Percentiles rank a stretch among this genome's conserved stretches.
Evolutionary conservation across 1,284 basidiomycete species (phyloP).

Genomic region (Ceratobasidium sp.): DNA sequence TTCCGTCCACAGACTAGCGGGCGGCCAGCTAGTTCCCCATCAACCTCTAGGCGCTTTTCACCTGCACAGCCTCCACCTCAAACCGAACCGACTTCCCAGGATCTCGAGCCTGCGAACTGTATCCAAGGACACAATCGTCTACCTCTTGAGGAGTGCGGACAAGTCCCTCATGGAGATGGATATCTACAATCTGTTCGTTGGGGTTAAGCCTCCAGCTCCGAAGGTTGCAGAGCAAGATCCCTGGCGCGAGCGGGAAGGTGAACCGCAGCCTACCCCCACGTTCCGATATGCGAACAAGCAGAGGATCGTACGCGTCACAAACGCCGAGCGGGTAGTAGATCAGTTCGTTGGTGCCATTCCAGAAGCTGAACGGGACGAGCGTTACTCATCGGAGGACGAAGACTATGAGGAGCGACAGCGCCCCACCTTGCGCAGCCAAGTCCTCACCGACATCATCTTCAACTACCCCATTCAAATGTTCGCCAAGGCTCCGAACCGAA

Average conservation of each 20-base stretch:
- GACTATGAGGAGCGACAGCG: not conserved
- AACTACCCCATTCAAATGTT: constrained; percentile 24
- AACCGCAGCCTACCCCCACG: not conserved
- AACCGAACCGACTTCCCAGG: not conserved
- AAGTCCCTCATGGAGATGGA: not conserved
- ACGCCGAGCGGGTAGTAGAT: not conserved
- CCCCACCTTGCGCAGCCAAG: not conserved
- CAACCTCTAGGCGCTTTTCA: constrained; percentile 9
- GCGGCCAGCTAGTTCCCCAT: not conserved
- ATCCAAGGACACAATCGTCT: not conserved
- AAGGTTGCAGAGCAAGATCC: not conserved
- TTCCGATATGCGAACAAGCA: not conserved
- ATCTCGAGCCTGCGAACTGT: not conserved
- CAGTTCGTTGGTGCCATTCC: not conserved
- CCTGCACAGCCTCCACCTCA: not conserved
- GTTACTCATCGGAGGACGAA: constrained; percentile 12
- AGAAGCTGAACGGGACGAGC: not conserved
- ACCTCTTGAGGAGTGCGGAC: not conserved
- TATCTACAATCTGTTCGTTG: not conserved
- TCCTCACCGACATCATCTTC: not conserved
- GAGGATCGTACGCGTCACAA: not conserved
- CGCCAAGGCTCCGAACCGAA: constrained; percentile 21
- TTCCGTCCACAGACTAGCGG: not conserved
- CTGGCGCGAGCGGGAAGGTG: not conserved
- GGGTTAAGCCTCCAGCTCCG: not conserved